phyloP scores from a whole-genome alignment of 768 basidiomycete genomes.

The Pleurotus cornucopiae region DNA sequence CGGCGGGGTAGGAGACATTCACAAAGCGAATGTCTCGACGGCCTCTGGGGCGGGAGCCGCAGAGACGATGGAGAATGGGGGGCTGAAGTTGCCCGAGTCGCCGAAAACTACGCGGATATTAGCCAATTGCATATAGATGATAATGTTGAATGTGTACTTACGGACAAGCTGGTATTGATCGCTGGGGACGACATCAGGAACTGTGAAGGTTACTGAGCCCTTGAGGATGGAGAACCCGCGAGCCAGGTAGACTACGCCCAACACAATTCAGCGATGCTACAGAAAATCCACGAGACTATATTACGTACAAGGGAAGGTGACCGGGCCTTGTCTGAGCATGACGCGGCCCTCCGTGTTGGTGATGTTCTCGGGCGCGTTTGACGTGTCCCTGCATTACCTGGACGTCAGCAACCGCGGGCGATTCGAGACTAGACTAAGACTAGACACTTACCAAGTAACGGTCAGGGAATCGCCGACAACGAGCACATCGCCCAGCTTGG shows the following conservation, averaged over 20 bases:
- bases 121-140: background rate
- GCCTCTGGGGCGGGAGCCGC: background rate
- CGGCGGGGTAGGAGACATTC: no score
- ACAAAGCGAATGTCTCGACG: background rate
- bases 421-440: background rate
- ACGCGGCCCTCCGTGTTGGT: constrained; percentile 29
- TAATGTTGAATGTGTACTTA: constrained; percentile 22
- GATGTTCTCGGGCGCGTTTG: constrained; percentile 33
- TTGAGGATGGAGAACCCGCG: constrained; percentile 29
- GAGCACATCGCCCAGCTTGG: constrained; percentile 24
- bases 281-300: constrained; percentile 5
- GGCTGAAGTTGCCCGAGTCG: constrained; percentile 38
- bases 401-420: no score
- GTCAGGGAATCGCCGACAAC: constrained; percentile 19
- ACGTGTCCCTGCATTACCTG: constrained; percentile 27
- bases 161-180: constrained; percentile 34
- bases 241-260: constrained; percentile 26
- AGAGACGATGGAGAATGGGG: constrained; percentile 9
- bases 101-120: constrained; percentile 35
- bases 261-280: background rate
- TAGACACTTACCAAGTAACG: constrained; percentile 25
- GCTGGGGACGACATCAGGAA: constrained; percentile 30
- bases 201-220: constrained; percentile 29
- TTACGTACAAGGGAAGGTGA: constrained; percentile 27
- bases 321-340: constrained; percentile 20